Evolutionary conservation across 164 flowering plant genomes (phyloP).

Genomic region (Malania oleifera): DNA sequence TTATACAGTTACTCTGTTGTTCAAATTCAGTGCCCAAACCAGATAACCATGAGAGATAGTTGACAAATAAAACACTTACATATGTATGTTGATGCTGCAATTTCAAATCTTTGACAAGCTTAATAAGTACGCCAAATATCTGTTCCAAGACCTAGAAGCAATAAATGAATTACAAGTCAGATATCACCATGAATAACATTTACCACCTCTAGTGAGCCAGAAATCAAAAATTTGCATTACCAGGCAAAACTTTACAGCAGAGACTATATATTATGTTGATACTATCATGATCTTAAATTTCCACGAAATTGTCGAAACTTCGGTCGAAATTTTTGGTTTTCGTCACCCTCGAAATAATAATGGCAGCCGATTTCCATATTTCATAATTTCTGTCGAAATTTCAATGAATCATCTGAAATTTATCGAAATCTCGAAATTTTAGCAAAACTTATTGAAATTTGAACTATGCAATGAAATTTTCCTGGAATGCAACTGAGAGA

Average conservation of each 20-base stretch:
- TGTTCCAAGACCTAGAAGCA: slow-evolving; percentile 84
- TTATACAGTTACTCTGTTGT: background rate
- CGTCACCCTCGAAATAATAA: too few species aligned
- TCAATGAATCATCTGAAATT: too few species aligned
- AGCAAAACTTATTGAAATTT: too few species aligned
- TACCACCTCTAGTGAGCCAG: too few species aligned
- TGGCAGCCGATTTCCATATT: too few species aligned
- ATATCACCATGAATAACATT: background rate
- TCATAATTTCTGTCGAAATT: too few species aligned
- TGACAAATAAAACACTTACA: slow-evolving; percentile 41
- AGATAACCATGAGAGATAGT: background rate
- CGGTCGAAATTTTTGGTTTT: too few species aligned
- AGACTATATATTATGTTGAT: background rate
- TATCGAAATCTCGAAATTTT: too few species aligned
- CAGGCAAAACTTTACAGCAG: background rate
- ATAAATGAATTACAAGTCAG: slow-evolving; percentile 9
- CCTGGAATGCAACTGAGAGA: too few species aligned
- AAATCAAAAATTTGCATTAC: background rate
- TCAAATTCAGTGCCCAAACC: too few species aligned
- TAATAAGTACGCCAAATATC: slow-evolving; percentile 86
- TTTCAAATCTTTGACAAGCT: slow-evolving; percentile 97
- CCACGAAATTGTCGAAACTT: too few species aligned
- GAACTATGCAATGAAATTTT: too few species aligned
- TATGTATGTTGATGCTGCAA: slow-evolving; percentile 91
- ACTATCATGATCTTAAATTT: background rate